These are phyloP conservation scores for Colletotrichum sp. DNA, from an alignment of 2,329 filamentous ascomycete genomes.

Conservation along the genomic window DNA sequence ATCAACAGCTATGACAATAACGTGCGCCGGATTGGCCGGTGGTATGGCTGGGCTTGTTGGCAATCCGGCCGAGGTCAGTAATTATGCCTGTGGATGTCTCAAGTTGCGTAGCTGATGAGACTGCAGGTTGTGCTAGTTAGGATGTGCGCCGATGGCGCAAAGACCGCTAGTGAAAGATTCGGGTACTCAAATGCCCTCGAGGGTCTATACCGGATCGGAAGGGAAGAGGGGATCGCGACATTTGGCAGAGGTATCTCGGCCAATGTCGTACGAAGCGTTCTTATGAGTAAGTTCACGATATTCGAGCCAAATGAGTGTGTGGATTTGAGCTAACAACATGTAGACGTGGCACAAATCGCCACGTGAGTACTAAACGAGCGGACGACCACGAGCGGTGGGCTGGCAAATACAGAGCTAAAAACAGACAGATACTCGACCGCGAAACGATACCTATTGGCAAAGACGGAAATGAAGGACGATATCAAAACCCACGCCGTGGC, in stretches of 20 bases:
- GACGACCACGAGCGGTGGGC: background rate
- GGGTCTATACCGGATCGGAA: constrained; percentile 34
- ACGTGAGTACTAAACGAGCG: constrained; percentile 33
- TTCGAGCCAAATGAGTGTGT: constrained; percentile 39
- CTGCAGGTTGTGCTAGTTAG: constrained; percentile 41
- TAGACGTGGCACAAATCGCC: constrained; percentile 47
- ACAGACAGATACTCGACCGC: constrained; percentile 34
- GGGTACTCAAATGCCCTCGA: constrained; percentile 40
- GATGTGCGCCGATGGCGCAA: constrained; percentile 51
- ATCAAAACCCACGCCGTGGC: constrained; percentile 43
- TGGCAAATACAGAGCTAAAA: background rate
- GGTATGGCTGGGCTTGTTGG: constrained; percentile 47
- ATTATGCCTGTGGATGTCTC: background rate
- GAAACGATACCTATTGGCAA: constrained; percentile 34
- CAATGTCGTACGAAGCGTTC: constrained; percentile 44
- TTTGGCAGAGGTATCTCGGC: constrained; percentile 42
- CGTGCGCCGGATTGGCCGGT: constrained; percentile 42
- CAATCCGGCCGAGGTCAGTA: constrained; percentile 44
- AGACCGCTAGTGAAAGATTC: constrained; percentile 36
- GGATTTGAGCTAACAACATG: constrained; percentile 14
- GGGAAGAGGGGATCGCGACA: constrained; percentile 41
- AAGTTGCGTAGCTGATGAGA: background rate
- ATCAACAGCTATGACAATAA: constrained; percentile 36
- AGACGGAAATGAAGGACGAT: constrained; percentile 36
- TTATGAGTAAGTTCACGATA: constrained; percentile 44